These are phyloP conservation scores for Thinopyrum obtusiflorum DNA, from an alignment of 202 grass and related monocot genomes.

Conservation along the genomic window DNA sequence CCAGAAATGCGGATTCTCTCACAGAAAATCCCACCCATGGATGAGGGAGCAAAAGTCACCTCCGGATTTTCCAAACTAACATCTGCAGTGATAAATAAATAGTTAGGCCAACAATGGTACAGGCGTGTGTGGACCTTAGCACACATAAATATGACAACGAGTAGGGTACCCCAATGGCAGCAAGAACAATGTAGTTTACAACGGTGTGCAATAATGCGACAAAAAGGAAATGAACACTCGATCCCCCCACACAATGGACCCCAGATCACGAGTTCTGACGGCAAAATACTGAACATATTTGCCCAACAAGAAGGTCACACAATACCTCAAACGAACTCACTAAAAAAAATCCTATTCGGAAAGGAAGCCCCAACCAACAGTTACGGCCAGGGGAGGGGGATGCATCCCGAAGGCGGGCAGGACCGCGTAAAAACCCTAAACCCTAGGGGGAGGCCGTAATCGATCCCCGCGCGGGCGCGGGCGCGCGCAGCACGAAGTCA, in stretches of 20 bases:
- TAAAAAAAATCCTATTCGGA: not conserved
- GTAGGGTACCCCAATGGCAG: not conserved
- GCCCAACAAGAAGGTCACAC: not conserved
- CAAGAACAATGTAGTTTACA: not conserved
- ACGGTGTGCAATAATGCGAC: not conserved
- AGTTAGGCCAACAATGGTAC: not conserved
- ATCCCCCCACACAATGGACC: not conserved
- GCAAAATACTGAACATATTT: not conserved
- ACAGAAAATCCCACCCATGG: conserved; percentile 59
- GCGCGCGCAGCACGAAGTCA: not conserved
- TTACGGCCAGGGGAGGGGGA: too few relatives aligned
- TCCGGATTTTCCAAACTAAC: conserved; percentile 61
- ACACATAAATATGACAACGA: not conserved
- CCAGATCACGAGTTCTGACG: not conserved
- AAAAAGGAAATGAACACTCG: not conserved
- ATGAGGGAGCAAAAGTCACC: conserved; percentile 50
- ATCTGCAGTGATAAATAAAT: conserved; percentile 42
- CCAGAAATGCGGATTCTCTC: conserved; percentile 58
- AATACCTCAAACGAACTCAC: not conserved
- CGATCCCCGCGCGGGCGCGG: not conserved
- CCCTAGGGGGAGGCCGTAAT: conserved; percentile 25
- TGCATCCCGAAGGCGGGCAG: too few relatives aligned
- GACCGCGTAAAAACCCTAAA: conserved; percentile 30
- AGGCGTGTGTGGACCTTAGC: not conserved
- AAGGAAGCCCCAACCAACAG: not conserved